These are phyloP conservation scores for Forsythia suspensa DNA, from an alignment of 257 asterid genomes.

Conservation along the genomic window DNA sequence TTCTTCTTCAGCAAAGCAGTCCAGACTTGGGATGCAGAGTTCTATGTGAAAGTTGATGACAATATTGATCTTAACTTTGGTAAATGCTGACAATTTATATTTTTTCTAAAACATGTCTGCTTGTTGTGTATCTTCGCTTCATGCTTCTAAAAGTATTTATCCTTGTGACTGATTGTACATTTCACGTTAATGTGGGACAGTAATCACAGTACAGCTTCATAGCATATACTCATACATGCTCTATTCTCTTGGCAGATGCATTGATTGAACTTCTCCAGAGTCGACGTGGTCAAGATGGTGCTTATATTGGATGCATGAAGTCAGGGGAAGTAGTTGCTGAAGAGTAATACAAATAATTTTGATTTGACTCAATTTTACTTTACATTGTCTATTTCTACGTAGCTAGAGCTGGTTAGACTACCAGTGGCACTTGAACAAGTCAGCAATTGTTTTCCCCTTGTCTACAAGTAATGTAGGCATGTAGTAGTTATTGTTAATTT, in stretches of 20 bases:
- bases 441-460: background rate
- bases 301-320: slow-evolving; percentile 96
- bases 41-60: slow-evolving; percentile 80
- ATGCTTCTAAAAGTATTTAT: slow-evolving; percentile 5
- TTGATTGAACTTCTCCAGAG: slow-evolving; percentile 74
- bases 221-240: background rate
- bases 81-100: slow-evolving; percentile 30
- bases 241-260: slow-evolving; percentile 49
- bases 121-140: background rate
- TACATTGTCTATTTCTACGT: background rate
- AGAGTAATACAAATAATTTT: slow-evolving; percentile 58
- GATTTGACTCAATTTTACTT: slow-evolving; percentile 16
- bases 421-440: background rate
- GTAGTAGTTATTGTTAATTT: background rate
- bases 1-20: slow-evolving; percentile 80
- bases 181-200: background rate
- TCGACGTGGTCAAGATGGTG: slow-evolving; percentile 63
- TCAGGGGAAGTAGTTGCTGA: slow-evolving; percentile 82
- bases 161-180: background rate
- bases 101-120: slow-evolving; percentile 1
- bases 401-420: slow-evolving; percentile 4
- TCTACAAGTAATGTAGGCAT: background rate
- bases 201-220: background rate
- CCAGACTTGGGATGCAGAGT: slow-evolving; percentile 94
- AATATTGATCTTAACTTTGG: slow-evolving; percentile 74